Evolutionary conservation across 495 filamentous ascomycete species (phyloP).

Genomic region (Cladorrhinum samala): DNA sequence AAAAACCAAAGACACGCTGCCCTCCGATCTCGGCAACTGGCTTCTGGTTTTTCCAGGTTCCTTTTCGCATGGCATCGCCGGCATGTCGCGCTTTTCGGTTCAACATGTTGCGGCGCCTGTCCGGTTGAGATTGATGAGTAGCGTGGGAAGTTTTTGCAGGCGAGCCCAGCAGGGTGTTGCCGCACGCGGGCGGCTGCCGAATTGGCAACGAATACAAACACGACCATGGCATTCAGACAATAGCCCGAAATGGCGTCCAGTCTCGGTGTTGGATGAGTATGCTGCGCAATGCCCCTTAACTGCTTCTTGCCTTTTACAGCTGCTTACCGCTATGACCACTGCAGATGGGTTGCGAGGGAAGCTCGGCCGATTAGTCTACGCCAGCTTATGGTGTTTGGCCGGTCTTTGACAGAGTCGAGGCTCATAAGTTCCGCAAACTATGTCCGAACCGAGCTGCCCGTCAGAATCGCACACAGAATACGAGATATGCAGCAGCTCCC

Average conservation of each 20-base stretch:
- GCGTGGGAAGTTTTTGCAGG: slow-evolving; percentile 3
- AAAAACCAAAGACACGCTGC: background rate
- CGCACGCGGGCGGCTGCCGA: slow-evolving; percentile 9
- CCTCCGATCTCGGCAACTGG: background rate
- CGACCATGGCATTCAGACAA: slow-evolving; percentile 1
- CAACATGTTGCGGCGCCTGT: slow-evolving; percentile 38
- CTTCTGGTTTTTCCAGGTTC: too few species aligned
- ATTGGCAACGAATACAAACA: slow-evolving; percentile 7
- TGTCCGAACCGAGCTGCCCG: slow-evolving; percentile 89
- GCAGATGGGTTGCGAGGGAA: slow-evolving; percentile 79
- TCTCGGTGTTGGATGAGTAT: slow-evolving; percentile 83
- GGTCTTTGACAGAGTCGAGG: slow-evolving; percentile 82
- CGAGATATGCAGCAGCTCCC: slow-evolving; percentile 96
- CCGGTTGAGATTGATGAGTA: slow-evolving; percentile 35
- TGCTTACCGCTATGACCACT: slow-evolving; percentile 2
- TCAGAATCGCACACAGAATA: slow-evolving; percentile 87
- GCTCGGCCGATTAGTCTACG: slow-evolving; percentile 82
- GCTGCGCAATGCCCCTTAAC: slow-evolving; percentile 16
- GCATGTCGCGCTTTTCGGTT: slow-evolving; percentile 42
- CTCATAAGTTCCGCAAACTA: slow-evolving; percentile 94
- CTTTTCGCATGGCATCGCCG: slow-evolving; percentile 45
- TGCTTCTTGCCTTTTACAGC: slow-evolving; percentile 4
- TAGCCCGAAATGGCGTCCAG: slow-evolving; percentile 69
- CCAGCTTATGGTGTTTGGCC: slow-evolving; percentile 87
- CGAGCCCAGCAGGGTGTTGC: background rate